Evolutionary conservation across 176 grass and related monocot species (phyloP), one percentile per base, ranked within the genome.

Genomic region (Triticum urartu): DNA sequence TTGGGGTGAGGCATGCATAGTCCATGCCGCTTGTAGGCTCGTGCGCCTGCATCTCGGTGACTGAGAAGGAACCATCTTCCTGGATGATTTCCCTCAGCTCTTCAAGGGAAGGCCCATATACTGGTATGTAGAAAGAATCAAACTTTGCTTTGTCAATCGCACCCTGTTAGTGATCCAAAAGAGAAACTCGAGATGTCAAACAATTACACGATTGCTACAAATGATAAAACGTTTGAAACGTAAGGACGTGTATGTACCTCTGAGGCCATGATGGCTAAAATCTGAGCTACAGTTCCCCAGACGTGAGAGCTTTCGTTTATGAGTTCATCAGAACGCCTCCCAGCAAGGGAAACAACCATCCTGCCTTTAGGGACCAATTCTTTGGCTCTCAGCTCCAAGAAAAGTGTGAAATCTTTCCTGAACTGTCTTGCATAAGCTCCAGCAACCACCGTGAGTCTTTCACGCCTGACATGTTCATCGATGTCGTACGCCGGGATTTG

Each of bases 361-460:
- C 17, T 58, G 6, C 82, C 70, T 17, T 38, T 24, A 3, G 69
- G 70, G 6, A 47, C 70, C 25, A 75, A 33, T 25, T 84, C 82
- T 84, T 47, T 22, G 30, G 82, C 70, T 3, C 69, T 11, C 15
- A 84, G 20, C 3, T 15, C 4, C 24, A 84, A 35, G 26, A 84
- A 84, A 5, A 33, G 35, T 4, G 28, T 35, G 18, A 84, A 77
- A 66, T 85, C 83, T 21, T 85, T 77, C 14, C 20, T 85, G 60
- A 77, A 85, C 13, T 77, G 72, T 18, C 7, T 18, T 17, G 17
- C 40, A 66, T 85, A 85, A 5, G 72, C 59, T n/a, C 30, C 26
- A 18, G 64, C 4, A 11, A 66, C 20, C 4, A 36, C 12, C 0
- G 39, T 18, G 12, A 42, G 60, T 59, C 60, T 85, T 66, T 18